Evolutionary conservation across 2,329 filamentous ascomycete genomes (phyloP).

Genomic region (Zymoseptoria tritici): DNA sequence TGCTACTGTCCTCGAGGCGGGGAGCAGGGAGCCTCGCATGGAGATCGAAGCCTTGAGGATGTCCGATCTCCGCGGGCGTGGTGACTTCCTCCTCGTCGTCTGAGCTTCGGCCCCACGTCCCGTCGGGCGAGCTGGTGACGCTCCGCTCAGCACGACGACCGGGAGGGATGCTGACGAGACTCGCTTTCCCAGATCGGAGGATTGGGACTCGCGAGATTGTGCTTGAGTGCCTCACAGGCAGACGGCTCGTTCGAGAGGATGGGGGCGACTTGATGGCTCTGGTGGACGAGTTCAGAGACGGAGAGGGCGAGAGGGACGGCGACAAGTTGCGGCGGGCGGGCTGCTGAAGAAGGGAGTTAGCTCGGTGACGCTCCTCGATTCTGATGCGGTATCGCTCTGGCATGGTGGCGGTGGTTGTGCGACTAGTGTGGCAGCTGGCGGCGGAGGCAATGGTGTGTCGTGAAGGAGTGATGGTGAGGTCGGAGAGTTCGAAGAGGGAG

Average conservation of each 20-base stretch:
- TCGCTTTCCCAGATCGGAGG: background rate
- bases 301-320: background rate
- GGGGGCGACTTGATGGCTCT: constrained; percentile 9
- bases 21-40: background rate
- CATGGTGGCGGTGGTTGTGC: background rate
- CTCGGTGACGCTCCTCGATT: background rate
- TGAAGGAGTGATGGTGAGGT: background rate
- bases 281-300: constrained; percentile 2
- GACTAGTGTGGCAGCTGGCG: background rate
- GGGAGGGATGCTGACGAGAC: background rate
- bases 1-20: background rate
- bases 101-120: constrained; percentile 14
- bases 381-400: background rate
- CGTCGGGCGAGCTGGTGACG: constrained; percentile 18
- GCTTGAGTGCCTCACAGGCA: background rate
- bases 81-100: constrained; percentile 20
- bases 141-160: constrained; percentile 7
- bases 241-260: background rate
- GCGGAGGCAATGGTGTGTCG: background rate
- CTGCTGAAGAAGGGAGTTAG: background rate
- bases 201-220: background rate
- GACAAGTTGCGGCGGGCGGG: background rate
- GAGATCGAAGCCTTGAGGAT: background rate
- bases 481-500: background rate
- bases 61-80: constrained; percentile 12